Conservation (phyloP, 2,329 filamentous ascomycete genomes). For the Talaromyces sp. region DNA sequence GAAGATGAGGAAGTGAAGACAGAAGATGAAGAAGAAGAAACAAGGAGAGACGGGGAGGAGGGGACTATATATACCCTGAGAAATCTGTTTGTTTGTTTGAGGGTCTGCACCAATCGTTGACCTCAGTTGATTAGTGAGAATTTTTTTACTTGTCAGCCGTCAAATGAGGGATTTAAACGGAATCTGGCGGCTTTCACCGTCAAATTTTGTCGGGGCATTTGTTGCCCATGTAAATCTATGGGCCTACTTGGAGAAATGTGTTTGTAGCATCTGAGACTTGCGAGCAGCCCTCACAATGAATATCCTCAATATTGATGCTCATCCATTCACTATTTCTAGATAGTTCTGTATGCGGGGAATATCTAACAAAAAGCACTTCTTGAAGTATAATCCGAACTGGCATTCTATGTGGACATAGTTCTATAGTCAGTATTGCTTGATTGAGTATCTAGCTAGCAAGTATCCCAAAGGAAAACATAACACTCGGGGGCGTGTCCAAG, state of each 20-base stretch:
- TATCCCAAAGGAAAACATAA: background rate
- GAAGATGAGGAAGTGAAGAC: background rate
- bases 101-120: background rate
- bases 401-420: background rate
- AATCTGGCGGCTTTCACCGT: background rate
- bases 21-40: background rate
- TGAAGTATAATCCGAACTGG: background rate
- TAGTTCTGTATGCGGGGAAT: background rate
- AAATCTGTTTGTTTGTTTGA: background rate
- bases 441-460: background rate
- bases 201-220: background rate
- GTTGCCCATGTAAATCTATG: background rate
- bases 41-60: background rate
- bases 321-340: background rate
- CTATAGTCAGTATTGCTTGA: background rate
- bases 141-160: background rate
- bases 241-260: background rate
- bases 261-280: background rate
- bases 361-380: background rate
- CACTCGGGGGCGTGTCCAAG: background rate
- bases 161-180: background rate
- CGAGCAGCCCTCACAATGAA: background rate
- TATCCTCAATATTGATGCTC: background rate
- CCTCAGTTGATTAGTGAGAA: background rate
- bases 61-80: conserved; percentile 1